Conservation (phyloP, 306 rosid species). For the Rosa chinensis region DNA sequence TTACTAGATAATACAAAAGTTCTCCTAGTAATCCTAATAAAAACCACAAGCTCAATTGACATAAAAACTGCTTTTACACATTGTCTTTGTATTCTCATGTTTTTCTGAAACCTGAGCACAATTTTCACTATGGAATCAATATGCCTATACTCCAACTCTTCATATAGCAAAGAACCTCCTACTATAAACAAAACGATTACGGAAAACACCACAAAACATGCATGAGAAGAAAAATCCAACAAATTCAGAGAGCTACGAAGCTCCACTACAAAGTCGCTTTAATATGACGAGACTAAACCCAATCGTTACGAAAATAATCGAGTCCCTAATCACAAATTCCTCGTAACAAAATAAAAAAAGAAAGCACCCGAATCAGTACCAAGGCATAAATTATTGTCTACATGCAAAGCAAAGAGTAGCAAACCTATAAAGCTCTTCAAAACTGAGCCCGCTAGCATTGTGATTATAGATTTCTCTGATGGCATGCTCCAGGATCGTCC, state of each 20-base stretch:
- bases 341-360: neutral
- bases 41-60: neutral
- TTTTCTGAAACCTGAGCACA: neutral
- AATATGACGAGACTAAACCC: neutral
- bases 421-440: slow-evolving; percentile 96
- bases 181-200: neutral
- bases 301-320: neutral
- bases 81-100: neutral
- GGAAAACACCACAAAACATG: neutral
- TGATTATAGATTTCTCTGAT: slow-evolving; percentile 88
- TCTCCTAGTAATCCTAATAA: neutral
- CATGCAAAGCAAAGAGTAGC: slow-evolving; percentile 7
- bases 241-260: neutral
- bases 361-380: neutral
- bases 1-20: neutral
- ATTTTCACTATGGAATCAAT: neutral
- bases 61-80: neutral
- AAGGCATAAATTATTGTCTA: neutral
- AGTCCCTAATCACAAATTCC: neutral
- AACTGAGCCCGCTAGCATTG: slow-evolving; percentile 95
- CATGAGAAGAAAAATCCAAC: neutral
- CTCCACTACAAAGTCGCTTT: neutral
- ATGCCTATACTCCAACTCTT: neutral
- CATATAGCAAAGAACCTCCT: neutral
- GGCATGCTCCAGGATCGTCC: slow-evolving; percentile 90